Evolutionary conservation across 2,329 filamentous ascomycete species (phyloP).

Genomic region (Ophiostoma quercus): DNA sequence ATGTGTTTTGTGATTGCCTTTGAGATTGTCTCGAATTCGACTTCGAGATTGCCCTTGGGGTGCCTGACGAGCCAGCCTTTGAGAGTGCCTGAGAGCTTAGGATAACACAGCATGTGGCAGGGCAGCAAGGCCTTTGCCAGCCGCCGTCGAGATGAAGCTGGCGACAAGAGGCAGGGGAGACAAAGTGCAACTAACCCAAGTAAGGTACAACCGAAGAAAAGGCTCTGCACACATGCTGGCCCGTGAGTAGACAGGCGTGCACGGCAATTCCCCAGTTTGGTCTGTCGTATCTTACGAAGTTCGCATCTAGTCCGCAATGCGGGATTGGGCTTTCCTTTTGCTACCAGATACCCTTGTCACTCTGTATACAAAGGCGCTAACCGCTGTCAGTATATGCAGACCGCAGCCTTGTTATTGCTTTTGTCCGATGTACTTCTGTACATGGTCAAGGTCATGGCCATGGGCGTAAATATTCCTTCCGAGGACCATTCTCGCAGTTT

Average conservation of each 20-base stretch:
- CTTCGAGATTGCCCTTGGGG: too few species aligned
- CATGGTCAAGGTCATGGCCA: neutral
- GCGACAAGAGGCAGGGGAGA: neutral
- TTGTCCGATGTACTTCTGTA: neutral
- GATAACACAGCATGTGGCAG: neutral
- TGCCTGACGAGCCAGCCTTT: too few species aligned
- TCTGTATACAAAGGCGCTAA: neutral
- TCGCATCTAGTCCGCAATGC: neutral
- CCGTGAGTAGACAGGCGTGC: too few species aligned
- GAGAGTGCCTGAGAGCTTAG: neutral
- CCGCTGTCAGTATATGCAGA: neutral
- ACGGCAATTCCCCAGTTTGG: neutral
- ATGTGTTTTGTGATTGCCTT: too few species aligned
- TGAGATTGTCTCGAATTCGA: neutral
- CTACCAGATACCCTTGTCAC: neutral
- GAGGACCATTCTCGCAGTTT: neutral
- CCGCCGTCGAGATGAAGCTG: neutral
- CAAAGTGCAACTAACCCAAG: neutral
- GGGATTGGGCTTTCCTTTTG: neutral
- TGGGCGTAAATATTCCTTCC: too few species aligned
- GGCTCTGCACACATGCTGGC: neutral
- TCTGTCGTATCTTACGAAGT: neutral
- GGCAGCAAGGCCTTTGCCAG: neutral
- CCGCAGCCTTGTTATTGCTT: neutral
- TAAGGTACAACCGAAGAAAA: neutral